Evolutionary conservation across 2,329 filamentous ascomycete species (phyloP), one percentile per base, ranked within the genome.

Genomic region (Exophiala lecanii-corni): DNA sequence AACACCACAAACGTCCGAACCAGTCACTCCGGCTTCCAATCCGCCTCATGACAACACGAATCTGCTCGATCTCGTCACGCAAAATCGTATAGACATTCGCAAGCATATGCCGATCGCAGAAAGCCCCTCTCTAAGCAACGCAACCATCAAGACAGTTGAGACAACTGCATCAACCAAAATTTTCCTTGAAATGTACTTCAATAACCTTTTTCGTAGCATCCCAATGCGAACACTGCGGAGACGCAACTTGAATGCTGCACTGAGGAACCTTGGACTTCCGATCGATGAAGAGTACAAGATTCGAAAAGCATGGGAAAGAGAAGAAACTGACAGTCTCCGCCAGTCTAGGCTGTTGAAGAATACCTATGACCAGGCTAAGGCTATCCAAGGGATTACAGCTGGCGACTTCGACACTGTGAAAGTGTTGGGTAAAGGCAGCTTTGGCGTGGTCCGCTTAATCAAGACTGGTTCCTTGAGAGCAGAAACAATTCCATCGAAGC

Each of bases 381-480:
- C 66, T n/a, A 67, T 69, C 18, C 65, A 75, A 51, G 70, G 71
- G 2, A 70, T 75, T 10, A 72, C 73, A 32, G 61, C 75, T 16
- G 76, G 79, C 6, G 78, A 81, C n/a, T 96, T 91, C 57, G 84
- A 95, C 52, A 73, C 82, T 9, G 67, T 97, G 20, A 86, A 89
- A 54, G 74, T 94, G 13, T 73, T 97, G 4, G 89, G 92, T 0
- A 94, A 92, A 61, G 91, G 92, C 6, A 96, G 89, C 59, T 98
- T 97, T 65, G 91, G 92, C 0, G 82, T 95, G 17, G 92, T 98
- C 12, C 79, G 84, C 34, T 73, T 98, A 25, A 89, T 97, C 2
- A 81, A 81, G 43, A 84, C 89, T 60, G 83, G 70, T 51, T 51
- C 47, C 53, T 10, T 41, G 39, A 33, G 15, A 18, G 4, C 1